A percentile compares a stretch with the other conserved stretches of the same genome.
phyloP scores from a whole-genome alignment of 768 basidiomycete species.

The Ramaria sp. region DNA sequence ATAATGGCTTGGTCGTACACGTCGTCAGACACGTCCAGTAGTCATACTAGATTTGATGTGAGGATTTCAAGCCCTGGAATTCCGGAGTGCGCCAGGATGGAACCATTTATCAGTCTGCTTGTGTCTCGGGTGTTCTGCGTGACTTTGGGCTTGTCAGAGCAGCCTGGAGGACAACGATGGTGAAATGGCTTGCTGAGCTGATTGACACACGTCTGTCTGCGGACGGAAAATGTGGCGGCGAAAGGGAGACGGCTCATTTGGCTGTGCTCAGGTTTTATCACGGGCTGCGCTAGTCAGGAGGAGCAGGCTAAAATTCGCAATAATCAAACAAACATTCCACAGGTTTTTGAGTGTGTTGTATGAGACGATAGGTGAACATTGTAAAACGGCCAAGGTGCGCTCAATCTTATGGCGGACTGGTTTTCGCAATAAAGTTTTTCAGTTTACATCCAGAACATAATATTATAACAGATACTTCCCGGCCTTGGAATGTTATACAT shows the following conservation, averaged over 20 bases:
- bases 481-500: slow-evolving; percentile 33
- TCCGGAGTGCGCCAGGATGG: neutral
- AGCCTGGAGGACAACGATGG: slow-evolving; percentile 34
- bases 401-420: too few relatives aligned
- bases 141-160: slow-evolving; percentile 22
- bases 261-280: slow-evolving; percentile 14
- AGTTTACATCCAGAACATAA: slow-evolving; percentile 42
- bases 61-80: slow-evolving; percentile 11
- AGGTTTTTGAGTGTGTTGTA: slow-evolving; percentile 30
- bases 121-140: slow-evolving; percentile 13
- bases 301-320: slow-evolving; percentile 27
- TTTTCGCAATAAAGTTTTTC: neutral
- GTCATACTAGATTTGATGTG: slow-evolving; percentile 17
- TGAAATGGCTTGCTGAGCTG: slow-evolving; percentile 33
- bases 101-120: slow-evolving; percentile 11
- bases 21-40: slow-evolving; percentile 32
- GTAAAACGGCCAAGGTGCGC: slow-evolving; percentile 39
- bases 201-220: slow-evolving; percentile 17
- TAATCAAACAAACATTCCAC: slow-evolving; percentile 25
- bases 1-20: too few relatives aligned
- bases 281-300: slow-evolving; percentile 34
- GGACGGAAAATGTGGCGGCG: neutral
- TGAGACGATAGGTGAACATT: neutral
- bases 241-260: neutral
- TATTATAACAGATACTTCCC: slow-evolving; percentile 32